Conservation (phyloP, 2,329 filamentous ascomycete genomes). For the Cladosporium phlei region DNA sequence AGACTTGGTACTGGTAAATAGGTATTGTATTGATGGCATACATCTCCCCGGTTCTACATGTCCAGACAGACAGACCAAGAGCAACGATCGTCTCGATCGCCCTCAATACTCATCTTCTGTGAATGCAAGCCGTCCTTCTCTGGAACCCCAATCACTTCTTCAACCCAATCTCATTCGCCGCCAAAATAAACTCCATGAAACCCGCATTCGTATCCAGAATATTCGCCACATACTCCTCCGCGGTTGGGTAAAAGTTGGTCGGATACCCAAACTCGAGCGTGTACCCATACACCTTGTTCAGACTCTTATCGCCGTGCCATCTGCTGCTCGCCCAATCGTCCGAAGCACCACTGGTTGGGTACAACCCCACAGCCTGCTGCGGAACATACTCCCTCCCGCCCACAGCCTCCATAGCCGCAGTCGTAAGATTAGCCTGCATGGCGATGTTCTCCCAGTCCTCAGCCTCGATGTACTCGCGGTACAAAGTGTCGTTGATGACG, state of each 20-base stretch:
- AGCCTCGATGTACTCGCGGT: conserved; percentile 39
- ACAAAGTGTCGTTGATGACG: conserved; percentile 49
- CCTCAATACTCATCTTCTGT: too few relatives aligned
- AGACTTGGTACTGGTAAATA: too few relatives aligned
- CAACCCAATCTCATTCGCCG: conserved; percentile 31
- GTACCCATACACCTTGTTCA: conserved; percentile 38
- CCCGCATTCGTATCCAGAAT: conserved; percentile 40
- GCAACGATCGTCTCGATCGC: too few relatives aligned
- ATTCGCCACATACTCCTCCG: conserved; percentile 37
- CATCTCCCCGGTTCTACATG: too few relatives aligned
- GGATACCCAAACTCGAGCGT: conserved; percentile 38
- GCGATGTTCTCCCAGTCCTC: conserved; percentile 33
- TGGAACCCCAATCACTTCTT: too few relatives aligned
- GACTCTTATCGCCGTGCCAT: conserved; percentile 32
- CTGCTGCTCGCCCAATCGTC: conserved; percentile 39
- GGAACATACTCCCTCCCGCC: conserved; percentile 33
- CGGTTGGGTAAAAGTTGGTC: conserved; percentile 40
- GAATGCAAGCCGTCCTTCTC: too few relatives aligned
- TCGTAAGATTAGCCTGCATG: conserved; percentile 31
- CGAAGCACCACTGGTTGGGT: conserved; percentile 35
- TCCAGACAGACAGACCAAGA: too few relatives aligned
- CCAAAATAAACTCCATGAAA: conserved; percentile 39
- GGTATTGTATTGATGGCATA: too few relatives aligned
- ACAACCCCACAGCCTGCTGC: conserved; percentile 34
- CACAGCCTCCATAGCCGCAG: conserved; percentile 35